Percentiles rank a stretch among this genome's conserved stretches.
phyloP scores from a whole-genome alignment of 805 yeast genomes.

The Candida easanensis region DNA sequence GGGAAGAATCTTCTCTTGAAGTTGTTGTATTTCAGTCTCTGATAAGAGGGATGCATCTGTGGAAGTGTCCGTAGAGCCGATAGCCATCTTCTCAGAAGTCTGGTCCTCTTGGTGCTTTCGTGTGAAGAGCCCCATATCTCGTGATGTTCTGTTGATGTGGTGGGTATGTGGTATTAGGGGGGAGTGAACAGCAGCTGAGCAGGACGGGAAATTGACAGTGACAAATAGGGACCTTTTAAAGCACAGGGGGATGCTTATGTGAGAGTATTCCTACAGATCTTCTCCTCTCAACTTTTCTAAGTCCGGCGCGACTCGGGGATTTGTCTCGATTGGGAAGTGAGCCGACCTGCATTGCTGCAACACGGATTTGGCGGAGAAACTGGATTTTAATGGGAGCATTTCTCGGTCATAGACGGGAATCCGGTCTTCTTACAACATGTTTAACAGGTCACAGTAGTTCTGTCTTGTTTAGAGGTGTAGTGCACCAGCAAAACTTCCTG shows the following conservation, averaged over 20 bases:
- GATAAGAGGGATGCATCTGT: slow-evolving; percentile 1
- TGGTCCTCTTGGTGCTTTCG: neutral
- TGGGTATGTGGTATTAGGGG: neutral
- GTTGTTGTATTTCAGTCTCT: neutral
- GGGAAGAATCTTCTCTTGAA: slow-evolving; percentile 15
- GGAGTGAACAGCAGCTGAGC: neutral
- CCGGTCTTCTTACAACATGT: no score
- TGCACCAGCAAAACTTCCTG: no score
- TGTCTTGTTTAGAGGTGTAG: no score
- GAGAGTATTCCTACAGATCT: no score
- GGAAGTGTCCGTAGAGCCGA: neutral
- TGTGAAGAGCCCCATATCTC: neutral
- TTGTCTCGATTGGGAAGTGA: no score
- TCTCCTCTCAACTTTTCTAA: no score
- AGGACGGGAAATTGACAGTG: no score
- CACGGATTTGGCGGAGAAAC: neutral
- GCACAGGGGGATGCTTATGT: no score
- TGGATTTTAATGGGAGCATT: neutral
- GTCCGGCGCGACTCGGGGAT: no score
- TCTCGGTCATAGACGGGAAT: neutral
- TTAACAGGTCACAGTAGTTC: no score
- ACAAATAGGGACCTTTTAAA: no score
- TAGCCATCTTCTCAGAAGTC: neutral
- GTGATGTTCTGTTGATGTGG: neutral
- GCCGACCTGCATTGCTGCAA: no score